Conservation (phyloP, 2,329 filamentous ascomycete genomes). For the Allantophomopsis lycopodina region DNA sequence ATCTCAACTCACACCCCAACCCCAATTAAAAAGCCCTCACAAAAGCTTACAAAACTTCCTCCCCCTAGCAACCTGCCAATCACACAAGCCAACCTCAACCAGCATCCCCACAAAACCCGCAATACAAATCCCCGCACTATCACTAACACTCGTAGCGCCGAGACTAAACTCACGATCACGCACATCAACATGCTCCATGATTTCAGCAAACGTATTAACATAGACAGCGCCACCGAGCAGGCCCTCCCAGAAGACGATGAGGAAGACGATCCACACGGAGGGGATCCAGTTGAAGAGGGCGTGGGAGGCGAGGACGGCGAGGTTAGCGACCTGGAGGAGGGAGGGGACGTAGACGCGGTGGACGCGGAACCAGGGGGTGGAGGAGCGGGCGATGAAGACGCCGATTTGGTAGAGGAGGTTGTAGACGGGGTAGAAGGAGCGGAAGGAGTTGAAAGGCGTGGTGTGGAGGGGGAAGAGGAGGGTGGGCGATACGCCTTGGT, state of each 20-base stretch:
- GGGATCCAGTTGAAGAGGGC: slow-evolving; percentile 73
- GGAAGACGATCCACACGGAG: slow-evolving; percentile 72
- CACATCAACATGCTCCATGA: slow-evolving; percentile 66
- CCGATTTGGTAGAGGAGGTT: slow-evolving; percentile 89
- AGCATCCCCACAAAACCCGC: slow-evolving; percentile 75
- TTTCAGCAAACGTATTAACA: slow-evolving; percentile 91
- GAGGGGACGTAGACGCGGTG: slow-evolving; percentile 72
- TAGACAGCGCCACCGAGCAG: slow-evolving; percentile 85
- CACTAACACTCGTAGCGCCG: slow-evolving; percentile 80
- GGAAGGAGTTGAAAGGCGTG: slow-evolving; percentile 68
- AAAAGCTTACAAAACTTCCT: slow-evolving; percentile 51
- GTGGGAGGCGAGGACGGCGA: slow-evolving; percentile 60
- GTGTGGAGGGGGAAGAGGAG: slow-evolving; percentile 68
- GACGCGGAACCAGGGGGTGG: slow-evolving; percentile 74
- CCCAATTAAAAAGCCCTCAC: neutral
- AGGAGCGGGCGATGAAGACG: slow-evolving; percentile 88
- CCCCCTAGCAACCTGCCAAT: slow-evolving; percentile 72
- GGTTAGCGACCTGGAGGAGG: slow-evolving; percentile 67
- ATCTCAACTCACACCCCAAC: neutral
- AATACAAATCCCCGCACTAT: slow-evolving; percentile 80
- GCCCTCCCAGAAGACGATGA: slow-evolving; percentile 87
- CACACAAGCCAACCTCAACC: slow-evolving; percentile 70
- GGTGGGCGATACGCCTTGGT: slow-evolving; percentile 84
- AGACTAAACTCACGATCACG: slow-evolving; percentile 84
- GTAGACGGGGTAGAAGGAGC: slow-evolving; percentile 90